Base-by-base conservation (phyloP, 1,284 basidiomycete species). In the Rhodotorula sp. region DNA sequence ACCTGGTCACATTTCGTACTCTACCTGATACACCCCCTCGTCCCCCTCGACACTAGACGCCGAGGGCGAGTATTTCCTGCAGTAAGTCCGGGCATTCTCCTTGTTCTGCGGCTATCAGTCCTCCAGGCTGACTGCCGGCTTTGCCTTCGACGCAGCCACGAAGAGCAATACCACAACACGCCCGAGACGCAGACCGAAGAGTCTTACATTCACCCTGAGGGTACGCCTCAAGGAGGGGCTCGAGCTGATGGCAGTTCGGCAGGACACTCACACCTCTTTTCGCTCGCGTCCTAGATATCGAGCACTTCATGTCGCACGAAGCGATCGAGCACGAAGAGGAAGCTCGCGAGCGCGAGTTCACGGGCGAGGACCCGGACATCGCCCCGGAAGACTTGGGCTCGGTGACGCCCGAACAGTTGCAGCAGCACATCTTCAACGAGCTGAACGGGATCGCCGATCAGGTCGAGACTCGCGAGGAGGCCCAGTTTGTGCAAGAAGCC, bases 121-220 rank as follows among this genome's bases (percentile, higher is more conserved):
- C 26, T 7, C 29, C 18, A 5, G 8, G 17, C 53, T 46, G 18
- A 57, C 4, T 53, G 15, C 49, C 61, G 60, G 20, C 24, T 0
- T 46, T 29, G 42, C 55, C 83, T 93, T 85, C 84, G 93, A 56
- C 91, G 93, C 78, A 94, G 95, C 81, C 94, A 97, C 87, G 93
- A 93, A 88, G 91, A 96, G 83, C 83, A 92, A 81, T 96, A 86
- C 84, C 95, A 99, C 83, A 90, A 82, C 68, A 97, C 94, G 30
- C 94, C 94, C 0, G 95, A 99, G 80, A 96, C 95, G 0, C 95
- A 99, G 82, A 93, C 91, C 0, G 95, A 97, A 79, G 93, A 94
- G 77, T 86, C 93, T 1, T 99, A 99, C 83, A 90, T 80, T 70
- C 95, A 99, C 81, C 88, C 91, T 5, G 96, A 96, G 81, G 93